Base-by-base conservation (phyloP, 2,329 filamentous ascomycete species). In the Stemphylium beticola region DNA sequence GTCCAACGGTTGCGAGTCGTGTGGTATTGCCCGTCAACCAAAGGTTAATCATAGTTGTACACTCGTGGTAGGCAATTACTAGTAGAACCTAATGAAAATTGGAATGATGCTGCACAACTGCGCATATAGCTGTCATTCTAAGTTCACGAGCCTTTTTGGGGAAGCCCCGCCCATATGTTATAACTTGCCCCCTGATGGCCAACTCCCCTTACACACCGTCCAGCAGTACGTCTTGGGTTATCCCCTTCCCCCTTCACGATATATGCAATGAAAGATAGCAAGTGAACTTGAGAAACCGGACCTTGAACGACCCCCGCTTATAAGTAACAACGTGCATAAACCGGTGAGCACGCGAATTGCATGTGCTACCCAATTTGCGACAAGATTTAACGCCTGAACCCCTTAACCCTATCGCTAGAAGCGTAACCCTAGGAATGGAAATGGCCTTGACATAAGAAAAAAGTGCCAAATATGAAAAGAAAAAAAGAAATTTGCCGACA, bases 151-250 rank as follows among this genome's bases (percentile, higher is more conserved):
- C 33, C 46, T 31, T 40, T 29, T 18, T 15, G 22, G 34, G 10
- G 14, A 49, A 45, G 15, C 18, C 33, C n/a, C 32, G 31, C 29
- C 46, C 34, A 33, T 33, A 40, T 26, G 18, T 37, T 29, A 26
- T 40, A 34, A 17, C 26, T 15, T 20, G n/a, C 36, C 46, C 46
- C 29, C 26, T 20, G 11, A 24, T 20, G 33, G 34, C 38, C 34
- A 24, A 41, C 11, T n/a, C 15, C 17, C 36, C 44, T 34, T 54
- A 34, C 40, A 54, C 39, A 43, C 53, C 49, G 49, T 36, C 49
- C 53, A 53, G 53, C 53, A 51, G 42, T 39, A 47, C 38, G 42
- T 45, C 37, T 52, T 47, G 40, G 18, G 44, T 33, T 48, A 34
- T 50, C 6, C 39, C 38, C 31, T 20, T 7, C 38, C 20, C 37